Conservation (phyloP, 1,284 basidiomycete species). For the Apiotrichum gamsii region DNA sequence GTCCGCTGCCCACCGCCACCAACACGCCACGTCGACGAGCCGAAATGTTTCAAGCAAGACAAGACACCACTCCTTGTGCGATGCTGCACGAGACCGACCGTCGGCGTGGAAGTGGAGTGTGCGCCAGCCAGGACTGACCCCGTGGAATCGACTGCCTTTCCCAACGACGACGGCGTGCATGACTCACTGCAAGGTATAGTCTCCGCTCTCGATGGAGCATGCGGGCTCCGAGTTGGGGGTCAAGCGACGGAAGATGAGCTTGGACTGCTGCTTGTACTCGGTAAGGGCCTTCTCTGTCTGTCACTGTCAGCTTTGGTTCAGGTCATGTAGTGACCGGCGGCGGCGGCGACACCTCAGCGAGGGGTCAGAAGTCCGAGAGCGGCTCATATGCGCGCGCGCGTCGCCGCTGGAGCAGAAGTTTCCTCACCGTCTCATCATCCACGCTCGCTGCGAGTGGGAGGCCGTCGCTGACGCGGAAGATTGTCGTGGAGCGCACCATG, state of each 20-base stretch:
- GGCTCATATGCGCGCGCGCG: background rate
- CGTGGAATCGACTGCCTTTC: no score
- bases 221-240: constrained; percentile 87
- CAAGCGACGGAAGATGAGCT: constrained; percentile 90
- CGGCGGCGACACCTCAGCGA: constrained; percentile 8
- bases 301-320: background rate
- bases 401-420: background rate
- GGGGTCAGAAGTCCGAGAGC: background rate
- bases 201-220: constrained; percentile 94
- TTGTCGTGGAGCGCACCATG: constrained; percentile 88
- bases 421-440: constrained; percentile 80
- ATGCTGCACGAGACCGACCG: no score
- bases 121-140: no score
- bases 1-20: no score
- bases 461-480: constrained; percentile 84
- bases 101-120: no score
- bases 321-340: constrained; percentile 4
- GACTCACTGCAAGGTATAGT: constrained; percentile 82
- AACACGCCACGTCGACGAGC: no score
- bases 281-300: constrained; percentile 87
- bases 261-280: constrained; percentile 97
- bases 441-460: constrained; percentile 89
- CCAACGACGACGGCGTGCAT: no score
- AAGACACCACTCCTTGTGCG: no score
- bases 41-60: no score